A percentile compares a stretch with the other conserved stretches of the same genome.
Conservation (phyloP, 2,329 filamentous ascomycete species). For the Cytospora piceicola region DNA sequence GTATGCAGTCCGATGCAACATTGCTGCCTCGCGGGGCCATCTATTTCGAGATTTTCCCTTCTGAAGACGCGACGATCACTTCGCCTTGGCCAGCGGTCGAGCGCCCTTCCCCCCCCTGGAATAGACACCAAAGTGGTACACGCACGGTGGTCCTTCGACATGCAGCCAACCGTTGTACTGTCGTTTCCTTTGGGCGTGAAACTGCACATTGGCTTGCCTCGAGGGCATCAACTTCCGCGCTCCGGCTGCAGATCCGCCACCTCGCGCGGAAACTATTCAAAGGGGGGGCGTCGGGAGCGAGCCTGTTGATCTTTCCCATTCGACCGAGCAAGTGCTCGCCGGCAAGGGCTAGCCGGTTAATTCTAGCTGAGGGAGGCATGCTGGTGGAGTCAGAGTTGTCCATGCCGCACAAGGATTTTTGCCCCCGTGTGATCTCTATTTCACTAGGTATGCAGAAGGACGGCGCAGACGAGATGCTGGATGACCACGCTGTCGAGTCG, state of each 20-base stretch:
- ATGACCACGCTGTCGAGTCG: constrained; percentile 38
- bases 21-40: background rate
- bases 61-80: background rate
- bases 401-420: background rate
- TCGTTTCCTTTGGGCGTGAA: background rate
- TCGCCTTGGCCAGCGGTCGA: background rate
- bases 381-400: constrained; percentile 6
- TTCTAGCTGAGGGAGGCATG: background rate
- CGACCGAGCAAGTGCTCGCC: constrained; percentile 11
- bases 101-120: background rate
- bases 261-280: background rate
- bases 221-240: too few relatives aligned
- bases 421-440: background rate
- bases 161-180: background rate
- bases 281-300: background rate
- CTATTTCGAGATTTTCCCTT: background rate
- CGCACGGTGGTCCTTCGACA: background rate
- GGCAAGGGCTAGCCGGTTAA: background rate
- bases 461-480: constrained; percentile 39
- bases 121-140: background rate
- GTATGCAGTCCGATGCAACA: background rate
- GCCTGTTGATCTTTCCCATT: background rate
- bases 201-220: background rate
- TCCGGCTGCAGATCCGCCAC: constrained; percentile 3
- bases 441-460: background rate